phyloP scores from a whole-genome alignment of 768 basidiomycete genomes.

The Leccinum subtestaceum region DNA sequence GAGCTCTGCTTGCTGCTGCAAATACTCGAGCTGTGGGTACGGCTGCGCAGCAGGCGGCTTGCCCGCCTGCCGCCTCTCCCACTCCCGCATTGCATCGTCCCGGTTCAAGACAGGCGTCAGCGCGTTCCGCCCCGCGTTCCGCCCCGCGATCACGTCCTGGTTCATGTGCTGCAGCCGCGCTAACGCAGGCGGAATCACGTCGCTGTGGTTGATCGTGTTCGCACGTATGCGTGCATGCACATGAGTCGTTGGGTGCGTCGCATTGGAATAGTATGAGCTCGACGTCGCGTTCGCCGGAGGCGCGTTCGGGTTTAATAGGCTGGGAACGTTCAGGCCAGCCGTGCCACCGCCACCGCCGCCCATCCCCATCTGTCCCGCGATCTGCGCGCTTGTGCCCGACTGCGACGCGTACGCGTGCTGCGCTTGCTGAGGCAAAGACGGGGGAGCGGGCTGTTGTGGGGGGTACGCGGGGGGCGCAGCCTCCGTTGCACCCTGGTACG shows the following conservation, averaged over 20 bases:
- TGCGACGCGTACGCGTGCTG: conserved; percentile 30
- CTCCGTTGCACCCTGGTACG: conserved; percentile 25
- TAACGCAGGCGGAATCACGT: conserved; percentile 90
- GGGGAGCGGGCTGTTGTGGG: conserved; percentile 28
- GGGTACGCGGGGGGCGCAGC: conserved; percentile 17
- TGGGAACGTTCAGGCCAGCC: conserved; percentile 19
- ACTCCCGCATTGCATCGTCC: conserved; percentile 93
- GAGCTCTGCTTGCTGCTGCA: conserved; percentile 92
- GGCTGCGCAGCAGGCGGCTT: conserved; percentile 69
- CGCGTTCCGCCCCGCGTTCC: conserved; percentile 77
- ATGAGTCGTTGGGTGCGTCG: conserved; percentile 15
- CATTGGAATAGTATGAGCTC: conserved; percentile 60
- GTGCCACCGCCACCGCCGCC: conserved; percentile 7
- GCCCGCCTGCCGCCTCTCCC: conserved; percentile 86
- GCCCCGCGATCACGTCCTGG: conserved; percentile 64
- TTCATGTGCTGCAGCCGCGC: conserved; percentile 89
- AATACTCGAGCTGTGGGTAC: conserved; percentile 86
- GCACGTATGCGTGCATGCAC: conserved; percentile 66
- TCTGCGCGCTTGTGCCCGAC: conserved; percentile 18
- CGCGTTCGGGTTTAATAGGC: conserved; percentile 44
- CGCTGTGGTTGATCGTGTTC: conserved; percentile 87
- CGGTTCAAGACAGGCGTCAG: conserved; percentile 92
- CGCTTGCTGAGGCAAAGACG: conserved; percentile 17
- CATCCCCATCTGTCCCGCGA: conserved; percentile 19
- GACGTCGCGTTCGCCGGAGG: conserved; percentile 37